Base-by-base conservation (phyloP, 345 rosid species). In the Lepidium africanum region DNA sequence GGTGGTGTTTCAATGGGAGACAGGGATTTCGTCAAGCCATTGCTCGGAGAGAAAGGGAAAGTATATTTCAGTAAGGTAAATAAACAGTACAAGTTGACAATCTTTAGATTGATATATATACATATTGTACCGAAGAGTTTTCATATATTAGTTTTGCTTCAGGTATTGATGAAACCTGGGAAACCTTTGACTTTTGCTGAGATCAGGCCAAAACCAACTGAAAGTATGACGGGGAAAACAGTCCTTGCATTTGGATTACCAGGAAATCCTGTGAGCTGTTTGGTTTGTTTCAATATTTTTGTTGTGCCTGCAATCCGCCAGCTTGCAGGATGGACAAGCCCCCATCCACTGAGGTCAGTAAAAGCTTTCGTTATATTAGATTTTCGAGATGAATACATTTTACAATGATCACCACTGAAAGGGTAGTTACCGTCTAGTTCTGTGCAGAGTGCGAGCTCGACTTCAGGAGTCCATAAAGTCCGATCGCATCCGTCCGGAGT, bases 1-100 rank as follows among this genome's bases (percentile, higher is more conserved):
- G 97, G 99, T 5, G 99, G 99, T 73, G 95, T 94, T 79, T 94
- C 99, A 63, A 94, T 94, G 97, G 97, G 97, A 61, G 99, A 94
- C 85, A 89, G 73, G 75, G 99, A 91, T 77, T 91, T 91, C 65
- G 80, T 91, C 76, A 87, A 87, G 84, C 96, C 97, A 73, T 62
- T 94, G 54, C 85, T 94, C 65, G 75, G 76, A 78, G 89, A 80
- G 74, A 87, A 72, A 71, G 97, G 99, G 72, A 87, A 60, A 42
- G 65, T 91, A 59, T 75, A 87, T 78, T 87, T 94, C 72, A 75
- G 43, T 79, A 94, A 85, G 97, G 99, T 94, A 69, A 54, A 13
- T 19, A 45, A 77, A 7, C 57, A 23, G 36, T 70, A 37, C 33
- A 45, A 59, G 39, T 65, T 60, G 53, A 51, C 38, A 41, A 23